Conservation (phyloP, 441 rosid species). For the Daphne laureola region DNA sequence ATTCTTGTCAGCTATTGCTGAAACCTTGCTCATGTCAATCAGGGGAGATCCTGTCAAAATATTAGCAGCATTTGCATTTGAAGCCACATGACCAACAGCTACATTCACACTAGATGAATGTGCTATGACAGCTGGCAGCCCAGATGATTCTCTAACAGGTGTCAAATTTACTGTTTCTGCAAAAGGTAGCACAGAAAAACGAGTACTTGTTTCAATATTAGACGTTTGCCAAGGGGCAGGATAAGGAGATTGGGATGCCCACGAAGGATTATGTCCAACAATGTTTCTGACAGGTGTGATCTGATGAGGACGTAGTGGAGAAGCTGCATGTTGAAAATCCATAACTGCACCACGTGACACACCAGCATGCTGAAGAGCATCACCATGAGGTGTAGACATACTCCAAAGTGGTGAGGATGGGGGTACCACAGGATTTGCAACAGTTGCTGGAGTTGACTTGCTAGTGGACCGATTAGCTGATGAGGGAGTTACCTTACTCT, state of each 20-base stretch:
- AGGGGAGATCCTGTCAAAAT: slow-evolving; percentile 36
- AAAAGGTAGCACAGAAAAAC: slow-evolving; percentile 45
- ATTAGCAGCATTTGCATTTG: slow-evolving; percentile 35
- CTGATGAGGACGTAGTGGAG: slow-evolving; percentile 71
- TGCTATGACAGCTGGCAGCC: slow-evolving; percentile 10
- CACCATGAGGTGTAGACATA: slow-evolving; percentile 50
- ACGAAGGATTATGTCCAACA: slow-evolving; percentile 53
- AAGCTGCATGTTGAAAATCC: slow-evolving; percentile 55
- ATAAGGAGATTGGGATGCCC: slow-evolving; percentile 77
- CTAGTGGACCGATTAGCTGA: slow-evolving; percentile 45
- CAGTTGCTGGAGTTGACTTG: slow-evolving; percentile 45
- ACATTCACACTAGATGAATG: slow-evolving; percentile 40
- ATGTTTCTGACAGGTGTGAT: slow-evolving; percentile 52
- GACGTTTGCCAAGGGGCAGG: slow-evolving; percentile 71
- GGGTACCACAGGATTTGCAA: slow-evolving; percentile 53
- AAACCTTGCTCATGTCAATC: slow-evolving; percentile 38
- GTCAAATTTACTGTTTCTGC: slow-evolving; percentile 55
- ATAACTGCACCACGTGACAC: slow-evolving; percentile 51
- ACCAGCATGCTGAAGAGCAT: slow-evolving; percentile 50
- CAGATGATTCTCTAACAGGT: slow-evolving; percentile 52
- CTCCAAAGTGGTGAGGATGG: slow-evolving; percentile 92
- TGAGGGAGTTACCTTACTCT: slow-evolving; percentile 44
- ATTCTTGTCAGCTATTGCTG: slow-evolving; percentile 39
- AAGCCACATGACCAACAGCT: slow-evolving; percentile 27
- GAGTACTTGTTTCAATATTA: slow-evolving; percentile 47